Conservation (phyloP, 2,329 filamentous ascomycete genomes). For the Talaromyces marneffei region DNA sequence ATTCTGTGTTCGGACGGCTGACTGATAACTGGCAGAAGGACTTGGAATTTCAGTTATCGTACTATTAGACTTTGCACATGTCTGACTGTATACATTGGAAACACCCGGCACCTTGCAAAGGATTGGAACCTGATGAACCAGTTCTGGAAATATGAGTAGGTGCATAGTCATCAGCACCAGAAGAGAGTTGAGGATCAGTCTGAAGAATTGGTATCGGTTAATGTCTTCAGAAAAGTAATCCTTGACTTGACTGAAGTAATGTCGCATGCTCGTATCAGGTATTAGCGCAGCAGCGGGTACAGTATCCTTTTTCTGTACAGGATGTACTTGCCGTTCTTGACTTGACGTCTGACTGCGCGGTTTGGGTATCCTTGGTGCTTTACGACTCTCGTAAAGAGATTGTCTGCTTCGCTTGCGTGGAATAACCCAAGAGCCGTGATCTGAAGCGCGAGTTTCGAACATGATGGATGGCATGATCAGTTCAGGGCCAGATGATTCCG, state of each 20-base stretch:
- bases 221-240: neutral
- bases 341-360: neutral
- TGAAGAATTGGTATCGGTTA: conserved; percentile 1
- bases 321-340: neutral
- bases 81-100: conserved; percentile 1
- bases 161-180: conserved; percentile 10
- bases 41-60: neutral
- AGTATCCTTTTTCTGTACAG: neutral
- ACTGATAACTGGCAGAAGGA: conserved; percentile 1
- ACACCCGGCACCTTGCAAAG: conserved; percentile 7
- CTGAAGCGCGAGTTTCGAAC: conserved; percentile 22
- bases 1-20: conserved; percentile 2
- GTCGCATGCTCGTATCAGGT: neutral
- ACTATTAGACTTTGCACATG: neutral
- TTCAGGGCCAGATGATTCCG: conserved; percentile 29
- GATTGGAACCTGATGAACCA: conserved; percentile 8
- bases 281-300: neutral
- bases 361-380: conserved; percentile 10
- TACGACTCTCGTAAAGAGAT: conserved; percentile 11
- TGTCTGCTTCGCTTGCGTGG: conserved; percentile 11
- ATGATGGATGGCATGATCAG: conserved; percentile 38
- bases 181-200: conserved; percentile 5
- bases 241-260: neutral
- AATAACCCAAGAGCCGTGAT: conserved; percentile 13
- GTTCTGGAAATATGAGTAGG: conserved; percentile 12